Evolutionary conservation across 768 basidiomycete species (phyloP).

Genomic region (Tricholoma furcatifolium): DNA sequence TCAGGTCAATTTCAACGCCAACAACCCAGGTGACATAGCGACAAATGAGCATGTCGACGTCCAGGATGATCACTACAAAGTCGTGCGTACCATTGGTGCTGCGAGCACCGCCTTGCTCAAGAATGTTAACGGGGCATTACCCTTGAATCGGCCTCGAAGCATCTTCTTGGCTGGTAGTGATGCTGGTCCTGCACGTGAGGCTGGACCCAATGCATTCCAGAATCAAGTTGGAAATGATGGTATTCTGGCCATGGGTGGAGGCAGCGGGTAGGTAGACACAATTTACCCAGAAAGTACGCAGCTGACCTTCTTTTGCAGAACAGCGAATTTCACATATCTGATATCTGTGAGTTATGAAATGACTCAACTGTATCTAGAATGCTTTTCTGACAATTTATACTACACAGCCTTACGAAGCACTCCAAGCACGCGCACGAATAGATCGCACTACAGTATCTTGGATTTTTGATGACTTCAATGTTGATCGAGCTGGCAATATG

Average conservation of each 20-base stretch:
- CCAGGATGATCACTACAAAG: slow-evolving; percentile 61
- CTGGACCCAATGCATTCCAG: slow-evolving; percentile 69
- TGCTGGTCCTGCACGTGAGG: slow-evolving; percentile 52
- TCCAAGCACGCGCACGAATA: slow-evolving; percentile 64
- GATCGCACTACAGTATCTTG: slow-evolving; percentile 67
- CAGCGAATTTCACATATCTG: slow-evolving; percentile 75
- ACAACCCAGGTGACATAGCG: slow-evolving; percentile 44
- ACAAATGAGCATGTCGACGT: slow-evolving; percentile 68
- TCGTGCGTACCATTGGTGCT: slow-evolving; percentile 72
- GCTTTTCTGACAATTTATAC: not conserved
- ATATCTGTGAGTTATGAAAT: slow-evolving; percentile 52
- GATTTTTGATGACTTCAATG: slow-evolving; percentile 70
- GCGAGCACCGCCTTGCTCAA: slow-evolving; percentile 77
- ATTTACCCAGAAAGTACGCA: slow-evolving; percentile 21
- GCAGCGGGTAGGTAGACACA: slow-evolving; percentile 24
- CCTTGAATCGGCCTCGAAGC: slow-evolving; percentile 57
- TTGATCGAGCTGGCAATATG: slow-evolving; percentile 43
- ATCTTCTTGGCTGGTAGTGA: slow-evolving; percentile 64
- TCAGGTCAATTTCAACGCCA: slow-evolving; percentile 68
- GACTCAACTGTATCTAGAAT: too few species aligned
- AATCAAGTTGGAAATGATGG: slow-evolving; percentile 66
- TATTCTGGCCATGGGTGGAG: slow-evolving; percentile 90
- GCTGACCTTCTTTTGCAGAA: slow-evolving; percentile 46
- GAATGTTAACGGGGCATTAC: slow-evolving; percentile 56
- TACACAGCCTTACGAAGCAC: slow-evolving; percentile 73